phyloP scores from a whole-genome alignment of 1,284 basidiomycete species.

The Tilletiopsis washingtonensis region DNA sequence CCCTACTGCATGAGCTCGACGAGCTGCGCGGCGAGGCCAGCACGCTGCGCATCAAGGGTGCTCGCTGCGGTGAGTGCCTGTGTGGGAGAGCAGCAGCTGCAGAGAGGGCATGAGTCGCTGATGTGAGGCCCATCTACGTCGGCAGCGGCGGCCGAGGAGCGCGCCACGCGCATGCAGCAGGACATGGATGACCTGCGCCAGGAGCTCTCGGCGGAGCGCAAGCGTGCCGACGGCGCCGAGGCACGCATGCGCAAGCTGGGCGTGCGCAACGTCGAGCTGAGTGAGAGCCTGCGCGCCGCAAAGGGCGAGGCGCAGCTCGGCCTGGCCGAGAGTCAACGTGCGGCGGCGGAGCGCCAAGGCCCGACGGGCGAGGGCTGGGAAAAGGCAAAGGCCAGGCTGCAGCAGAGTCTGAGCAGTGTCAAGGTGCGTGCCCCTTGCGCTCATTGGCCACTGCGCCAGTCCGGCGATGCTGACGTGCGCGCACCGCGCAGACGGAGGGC shows the following conservation, averaged over 20 bases:
- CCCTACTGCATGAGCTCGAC: conserved; percentile 66
- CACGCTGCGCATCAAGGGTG: conserved; percentile 62
- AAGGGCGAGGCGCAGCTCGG: not conserved
- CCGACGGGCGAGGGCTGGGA: not conserved
- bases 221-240: conserved; percentile 65
- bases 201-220: conserved; percentile 66
- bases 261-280: conserved; percentile 12
- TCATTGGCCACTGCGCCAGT: no score
- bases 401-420: not conserved
- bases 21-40: conserved; percentile 64
- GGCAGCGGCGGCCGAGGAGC: conserved; percentile 1
- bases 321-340: not conserved
- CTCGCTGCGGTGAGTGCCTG: no score
- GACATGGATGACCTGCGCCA: conserved; percentile 80
- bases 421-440: not conserved
- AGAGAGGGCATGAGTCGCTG: no score
- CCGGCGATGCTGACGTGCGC: no score
- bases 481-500: not conserved
- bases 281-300: conserved; percentile 12
- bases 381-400: not conserved
- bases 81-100: no score
- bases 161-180: conserved; percentile 39
- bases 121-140: conserved; percentile 5
- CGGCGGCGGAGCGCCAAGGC: not conserved
- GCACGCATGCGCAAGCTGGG: conserved; percentile 55